phyloP scores from a whole-genome alignment of 768 basidiomycete genomes.

The Lyophyllum semitale region DNA sequence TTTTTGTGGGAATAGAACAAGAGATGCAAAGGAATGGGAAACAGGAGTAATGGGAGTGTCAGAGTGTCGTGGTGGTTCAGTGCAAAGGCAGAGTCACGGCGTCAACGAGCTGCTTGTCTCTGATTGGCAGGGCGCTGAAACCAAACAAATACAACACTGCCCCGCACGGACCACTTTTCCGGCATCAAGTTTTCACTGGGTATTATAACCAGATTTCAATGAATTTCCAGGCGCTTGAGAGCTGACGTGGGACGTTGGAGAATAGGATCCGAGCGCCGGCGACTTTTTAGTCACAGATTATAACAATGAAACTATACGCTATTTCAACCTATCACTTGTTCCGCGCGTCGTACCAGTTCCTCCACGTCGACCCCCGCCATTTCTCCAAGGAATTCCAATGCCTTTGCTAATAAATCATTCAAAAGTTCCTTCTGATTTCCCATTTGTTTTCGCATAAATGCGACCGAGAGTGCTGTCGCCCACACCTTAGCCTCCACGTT shows the following conservation, averaged over 20 bases:
- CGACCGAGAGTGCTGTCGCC: constrained; percentile 50
- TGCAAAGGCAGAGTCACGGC: constrained; percentile 20
- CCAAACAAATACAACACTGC: constrained; percentile 24
- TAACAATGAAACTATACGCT: too few relatives aligned
- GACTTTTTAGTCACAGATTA: too few relatives aligned
- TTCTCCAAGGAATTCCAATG: constrained; percentile 35
- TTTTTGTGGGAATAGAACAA: constrained; percentile 35
- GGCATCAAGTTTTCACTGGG: too few relatives aligned
- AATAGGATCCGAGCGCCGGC: too few relatives aligned
- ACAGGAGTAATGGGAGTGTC: constrained; percentile 12
- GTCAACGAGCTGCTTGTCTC: constrained; percentile 23
- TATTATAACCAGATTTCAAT: too few relatives aligned
- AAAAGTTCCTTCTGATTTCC: constrained; percentile 40
- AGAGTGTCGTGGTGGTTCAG: constrained; percentile 26
- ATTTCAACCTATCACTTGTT: neutral
- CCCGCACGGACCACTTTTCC: constrained; percentile 37
- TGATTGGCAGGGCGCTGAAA: constrained; percentile 25
- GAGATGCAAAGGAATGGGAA: constrained; percentile 28
- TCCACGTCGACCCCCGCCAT: constrained; percentile 16
- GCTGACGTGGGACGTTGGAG: too few relatives aligned
- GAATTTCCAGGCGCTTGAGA: too few relatives aligned
- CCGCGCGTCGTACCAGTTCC: constrained; percentile 18
- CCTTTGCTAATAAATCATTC: constrained; percentile 43
- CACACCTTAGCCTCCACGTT: constrained; percentile 40
- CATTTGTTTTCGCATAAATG: constrained; percentile 43